phyloP scores from a whole-genome alignment of 2,329 filamentous ascomycete genomes.

The Xylaria sp. region DNA sequence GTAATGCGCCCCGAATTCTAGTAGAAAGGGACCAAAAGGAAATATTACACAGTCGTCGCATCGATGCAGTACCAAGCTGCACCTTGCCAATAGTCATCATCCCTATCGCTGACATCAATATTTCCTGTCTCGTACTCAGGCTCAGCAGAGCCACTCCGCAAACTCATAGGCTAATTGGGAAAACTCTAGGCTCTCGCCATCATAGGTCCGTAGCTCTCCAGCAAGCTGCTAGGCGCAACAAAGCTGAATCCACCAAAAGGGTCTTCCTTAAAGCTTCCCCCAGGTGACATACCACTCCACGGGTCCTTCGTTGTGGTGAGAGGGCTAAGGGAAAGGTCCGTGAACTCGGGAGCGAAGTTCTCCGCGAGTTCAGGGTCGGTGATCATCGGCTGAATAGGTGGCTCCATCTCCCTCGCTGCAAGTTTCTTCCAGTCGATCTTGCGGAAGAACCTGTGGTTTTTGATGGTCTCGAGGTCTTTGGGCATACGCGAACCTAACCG shows the following conservation, averaged over 20 bases:
- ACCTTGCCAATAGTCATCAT: not conserved
- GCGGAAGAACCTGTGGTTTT: constrained; percentile 94
- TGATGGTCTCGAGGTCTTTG: constrained; percentile 85
- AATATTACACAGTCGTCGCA: not conserved
- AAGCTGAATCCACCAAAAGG: constrained; percentile 73
- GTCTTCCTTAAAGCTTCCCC: constrained; percentile 60
- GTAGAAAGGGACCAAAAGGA: not conserved
- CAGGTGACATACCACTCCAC: constrained; percentile 51
- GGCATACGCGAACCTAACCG: constrained; percentile 88
- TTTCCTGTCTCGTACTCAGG: not conserved
- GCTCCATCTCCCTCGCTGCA: constrained; percentile 81
- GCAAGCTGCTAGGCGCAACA: constrained; percentile 66
- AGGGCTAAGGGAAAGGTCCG: constrained; percentile 82
- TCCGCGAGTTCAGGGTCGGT: constrained; percentile 96
- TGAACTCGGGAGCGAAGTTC: constrained; percentile 96
- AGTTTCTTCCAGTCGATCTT: constrained; percentile 95
- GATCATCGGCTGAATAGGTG: constrained; percentile 91
- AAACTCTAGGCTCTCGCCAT: constrained; percentile 36
- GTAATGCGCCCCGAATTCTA: constrained; percentile 1
- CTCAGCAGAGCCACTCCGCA: not conserved
- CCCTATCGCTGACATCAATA: constrained; percentile 19
- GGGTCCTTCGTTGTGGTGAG: constrained; percentile 61
- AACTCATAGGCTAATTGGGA: not conserved
- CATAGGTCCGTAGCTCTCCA: constrained; percentile 60
- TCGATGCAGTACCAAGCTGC: not conserved